Evolutionary conservation across 352 stramenopile genomes (phyloP), one percentile per base, ranked within the genome.

Genomic region (Phytophthora kernoviae): DNA sequence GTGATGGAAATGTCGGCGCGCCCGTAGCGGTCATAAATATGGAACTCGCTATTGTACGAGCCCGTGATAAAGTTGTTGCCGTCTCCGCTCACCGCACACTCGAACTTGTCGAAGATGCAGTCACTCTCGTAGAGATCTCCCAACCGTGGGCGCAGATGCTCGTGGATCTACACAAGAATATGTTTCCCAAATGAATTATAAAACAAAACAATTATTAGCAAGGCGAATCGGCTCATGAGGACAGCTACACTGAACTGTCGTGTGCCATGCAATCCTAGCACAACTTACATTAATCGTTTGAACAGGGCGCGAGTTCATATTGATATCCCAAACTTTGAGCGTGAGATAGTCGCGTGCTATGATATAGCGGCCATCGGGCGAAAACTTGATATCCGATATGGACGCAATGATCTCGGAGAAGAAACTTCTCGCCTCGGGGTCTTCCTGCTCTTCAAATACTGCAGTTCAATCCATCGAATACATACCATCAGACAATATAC

Each of bases 91-190:
- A 98, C 80, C 8, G 80, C 82, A 49, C 95, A 96, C 68, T 98
- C 94, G 63, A 99, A 99, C 70, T 98, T 98, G 84, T 99, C 96
- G 62, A 98, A 99, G 55, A 99, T 98, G 62, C 87, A 97, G 67
- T 99, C 96, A 56, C 90, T 98, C 51, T 98, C 94, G 73, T 98
- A 98, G 5, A 98, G 61, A 54, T 98, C 88, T 18, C 77, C 79
- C 24, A 98, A 70, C 14, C 88, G 75, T 8, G 84, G 73, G 41
- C 88, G 87, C 58, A 98, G 77, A 44, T 98, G 87, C 46, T 98
- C 93, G 62, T 99, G 94, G 43, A 95, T 93, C 86, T 95, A 56
- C 7, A 40, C n/a, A 51, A 27, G 45, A 47, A 46, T 39, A 30
- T n/a, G n/a, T n/a, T n/a, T n/a, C n/a, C n/a, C n/a, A n/a, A n/a